Evolutionary conservation across 768 basidiomycete species (phyloP).

Genomic region (Lentinula detonsa): DNA sequence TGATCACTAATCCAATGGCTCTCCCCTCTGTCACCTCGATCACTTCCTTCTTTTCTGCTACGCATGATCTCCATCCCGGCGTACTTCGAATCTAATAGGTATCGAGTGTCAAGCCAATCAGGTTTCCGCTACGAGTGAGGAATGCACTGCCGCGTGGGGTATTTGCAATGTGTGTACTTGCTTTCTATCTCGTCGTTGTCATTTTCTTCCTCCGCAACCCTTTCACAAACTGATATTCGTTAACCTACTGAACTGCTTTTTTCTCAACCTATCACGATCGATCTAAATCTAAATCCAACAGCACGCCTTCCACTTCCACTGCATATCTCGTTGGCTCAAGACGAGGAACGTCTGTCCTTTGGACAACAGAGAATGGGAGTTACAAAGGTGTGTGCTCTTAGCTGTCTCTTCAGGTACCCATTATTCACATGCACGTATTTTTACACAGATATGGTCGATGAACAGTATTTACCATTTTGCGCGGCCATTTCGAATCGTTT

Average conservation of each 20-base stretch:
- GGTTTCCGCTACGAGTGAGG: conserved; percentile 92
- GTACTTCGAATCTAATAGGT: conserved; percentile 41
- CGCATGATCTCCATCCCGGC: neutral
- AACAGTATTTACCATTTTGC: neutral
- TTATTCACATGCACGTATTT: neutral
- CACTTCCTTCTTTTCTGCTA: neutral
- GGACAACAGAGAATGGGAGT: conserved; percentile 95
- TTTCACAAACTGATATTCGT: neutral
- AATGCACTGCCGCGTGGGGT: conserved; percentile 98
- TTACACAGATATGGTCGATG: neutral
- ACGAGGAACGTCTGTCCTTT: conserved; percentile 93
- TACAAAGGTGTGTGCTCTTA: conserved; percentile 75
- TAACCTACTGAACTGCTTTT: neutral
- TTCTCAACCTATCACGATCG: neutral
- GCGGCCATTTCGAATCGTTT: neutral
- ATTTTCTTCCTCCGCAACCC: neutral
- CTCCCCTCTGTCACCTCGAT: no score
- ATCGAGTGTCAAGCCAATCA: conserved; percentile 99
- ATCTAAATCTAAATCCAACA: conserved; percentile 18
- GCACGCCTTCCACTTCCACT: conserved; percentile 99
- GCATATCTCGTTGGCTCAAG: conserved; percentile 99
- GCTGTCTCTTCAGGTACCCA: neutral
- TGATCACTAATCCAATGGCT: neutral
- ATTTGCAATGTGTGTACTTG: conserved; percentile 80
- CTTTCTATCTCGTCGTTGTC: neutral